Percentiles rank a stretch among this genome's conserved stretches.
These are phyloP conservation scores for Aspergillus steynii DNA, from an alignment of 495 filamentous ascomycete genomes.

Conservation along the genomic window DNA sequence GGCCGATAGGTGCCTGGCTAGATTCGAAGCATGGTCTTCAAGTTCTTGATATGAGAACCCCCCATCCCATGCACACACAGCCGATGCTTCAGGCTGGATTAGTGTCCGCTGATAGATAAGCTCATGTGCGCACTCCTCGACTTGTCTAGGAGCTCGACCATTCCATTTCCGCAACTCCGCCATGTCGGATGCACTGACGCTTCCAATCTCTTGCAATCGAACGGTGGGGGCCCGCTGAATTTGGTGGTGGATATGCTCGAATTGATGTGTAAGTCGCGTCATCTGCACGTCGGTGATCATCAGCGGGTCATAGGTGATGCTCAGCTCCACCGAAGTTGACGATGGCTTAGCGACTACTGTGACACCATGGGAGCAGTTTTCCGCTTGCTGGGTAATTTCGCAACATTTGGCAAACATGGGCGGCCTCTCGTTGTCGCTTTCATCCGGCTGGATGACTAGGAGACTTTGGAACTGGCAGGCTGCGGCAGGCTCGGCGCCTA, in stretches of 20 bases:
- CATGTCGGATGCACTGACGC: no score
- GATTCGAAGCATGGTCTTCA: slow-evolving; percentile 29
- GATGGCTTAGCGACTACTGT: no score
- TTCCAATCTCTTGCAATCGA: background rate
- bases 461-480: slow-evolving; percentile 1
- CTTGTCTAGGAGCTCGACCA: no score
- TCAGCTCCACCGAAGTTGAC: no score
- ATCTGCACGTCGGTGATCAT: background rate
- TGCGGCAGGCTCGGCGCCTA: background rate
- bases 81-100: background rate
- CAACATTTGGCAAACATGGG: background rate
- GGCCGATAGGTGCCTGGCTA: slow-evolving; percentile 16
- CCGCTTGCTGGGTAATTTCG: no score
- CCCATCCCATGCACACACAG: slow-evolving; percentile 1
- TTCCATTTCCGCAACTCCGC: no score
- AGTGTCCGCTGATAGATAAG: background rate
- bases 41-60: slow-evolving; percentile 42
- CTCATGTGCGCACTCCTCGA: background rate
- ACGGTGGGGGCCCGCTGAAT: background rate
- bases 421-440: background rate
- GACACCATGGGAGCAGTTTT: no score
- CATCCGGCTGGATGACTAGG: background rate
- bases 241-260: background rate
- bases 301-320: background rate
- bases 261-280: background rate